Evolutionary conservation across 2,329 filamentous ascomycete species (phyloP), one percentile per base, ranked within the genome.

Genomic region (Orbilia ellipsospora): DNA sequence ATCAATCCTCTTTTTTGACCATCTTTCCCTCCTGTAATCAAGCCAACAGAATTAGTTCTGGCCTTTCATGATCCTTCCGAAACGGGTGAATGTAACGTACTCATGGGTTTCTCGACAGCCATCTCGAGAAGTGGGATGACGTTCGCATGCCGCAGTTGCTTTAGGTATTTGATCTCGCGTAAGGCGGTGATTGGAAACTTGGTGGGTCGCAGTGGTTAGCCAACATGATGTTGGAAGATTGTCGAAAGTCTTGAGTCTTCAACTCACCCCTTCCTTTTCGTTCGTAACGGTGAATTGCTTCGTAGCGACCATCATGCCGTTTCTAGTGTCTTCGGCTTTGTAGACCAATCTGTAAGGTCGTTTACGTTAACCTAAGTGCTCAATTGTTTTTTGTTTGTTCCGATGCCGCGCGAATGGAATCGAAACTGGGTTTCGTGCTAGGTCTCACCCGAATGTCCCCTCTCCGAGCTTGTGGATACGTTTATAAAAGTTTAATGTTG

Each of bases 271-370:
- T 83, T 99, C 95, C 82, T 97, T 98, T 85, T 99, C 95, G 82
- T 98, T 96, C 82, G 98, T 95, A 92, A 98, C 97, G 78, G 99
- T 89, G 78, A 99, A 99, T 87, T 98, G 98, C 85, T 99, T 99
- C 80, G 99, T 83, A 2, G 95, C 95, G 75, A 97, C 91, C 54
- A 94, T 83, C 23, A 88, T 86, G 64, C 92, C 90, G 0, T 89
- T 92, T 80, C 65, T 64, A 28, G 64, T 73, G 65, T 77, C 74
- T 10, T 74, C 51, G 7, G 62, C 73, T 75, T 67, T 74, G 18
- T 63, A 65, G 3, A 75, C 72, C 72, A 75, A 56, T 12, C 72
- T 75, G 28, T n/a, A 15, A 28, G 54, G 69, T 69, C 68, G 72
- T 23, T 55, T 45, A 31, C n/a, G 8, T 52, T 60, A 45, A 50